Evolutionary conservation across 345 rosid genomes (phyloP), one percentile per base, ranked within the genome.

Genomic region (Raphanus sativus): DNA sequence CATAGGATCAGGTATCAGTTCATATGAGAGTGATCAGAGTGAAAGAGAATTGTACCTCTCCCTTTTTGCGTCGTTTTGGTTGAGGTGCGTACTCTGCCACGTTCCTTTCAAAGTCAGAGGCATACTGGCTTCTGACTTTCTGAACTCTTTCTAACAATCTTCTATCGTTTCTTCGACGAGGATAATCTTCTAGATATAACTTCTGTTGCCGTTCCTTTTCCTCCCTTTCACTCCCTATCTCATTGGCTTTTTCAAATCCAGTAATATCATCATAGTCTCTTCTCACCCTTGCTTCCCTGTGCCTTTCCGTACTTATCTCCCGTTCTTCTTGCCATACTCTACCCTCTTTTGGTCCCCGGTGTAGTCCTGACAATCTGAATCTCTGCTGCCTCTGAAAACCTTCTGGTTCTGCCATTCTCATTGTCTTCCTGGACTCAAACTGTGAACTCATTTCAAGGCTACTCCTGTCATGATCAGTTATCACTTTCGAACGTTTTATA

Each of bases 41-140:
- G 30, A 17, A 50, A 50, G 21, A 50, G 21, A 50, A 50, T 48
- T 56, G 65, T 90, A 92, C 98, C 98, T 90, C 96, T 76, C 98
- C 98, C 40, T 86, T 96, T 84, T 90, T 92, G 12, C 96, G 96
- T 16, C 96, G 94, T 84, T 94, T 94, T 58, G 97, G 80, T 65
- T 89, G 86, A 13, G 91, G 85, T 48, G 80, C 86, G 74, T 69
- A 81, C 64, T 90, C 90, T 48, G 87, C 78, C 50, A 86, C 77
- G 71, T 77, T 80, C 40, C 56, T 82, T 52, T 83, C 88, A 62
- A 77, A 62, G 61, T 50, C 55, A 50, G 55, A 50, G 55, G 5
- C 55, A 50, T 50, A 50, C 17, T 50, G 55, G 55, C 86, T 85
- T 82, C 86, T 92, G n/a, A 86, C 82, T 56, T 86, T 79, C 4